Evolutionary conservation across 2,329 filamentous ascomycete species (phyloP), one percentile per base, ranked within the genome.

Genomic region (Aspergillus sp.): DNA sequence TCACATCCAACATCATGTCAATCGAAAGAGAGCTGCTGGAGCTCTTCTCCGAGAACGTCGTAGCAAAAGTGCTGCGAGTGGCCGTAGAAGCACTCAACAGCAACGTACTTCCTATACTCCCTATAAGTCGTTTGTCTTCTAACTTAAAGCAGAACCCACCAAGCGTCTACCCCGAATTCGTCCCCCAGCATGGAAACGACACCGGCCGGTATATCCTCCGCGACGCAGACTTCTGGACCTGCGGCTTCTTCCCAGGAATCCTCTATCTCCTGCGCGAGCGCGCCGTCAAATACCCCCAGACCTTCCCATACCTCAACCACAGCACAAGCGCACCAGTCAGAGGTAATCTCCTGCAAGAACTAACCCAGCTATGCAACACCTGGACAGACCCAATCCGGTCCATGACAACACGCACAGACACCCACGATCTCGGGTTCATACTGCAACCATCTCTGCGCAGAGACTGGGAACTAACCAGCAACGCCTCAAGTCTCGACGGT

Each of bases 361-460:
- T 66, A 2, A 50, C 31, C 11, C 31, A 49, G 1, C 55, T 65
- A 1, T 63, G 57, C 23, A 52, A 45, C 1, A 47, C 19, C n/a
- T 66, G 64, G 64, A 57, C 62, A 4, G 51, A 41, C 12, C 63
- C 63, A 1, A 41, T 66, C 9, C 58, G 63, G n/a, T 24, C 39
- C 6, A 64, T 64, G 60, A 41, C 50, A 15, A 31, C 45, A 4
- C 76, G 80, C 24, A 83, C 74, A 7, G 79, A 84, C 57, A 84
- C 81, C 0, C 82, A 84, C 59, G 82, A 84, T 49, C 75, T 84
- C 62, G 79, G 79, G 0, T 84, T 84, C 60, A 82, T 84, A 4
- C 72, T 82, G 2, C 73, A 78, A 62, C 80, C 81, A 0, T 75
- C 79, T 0, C 62, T 83, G 1, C 73, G 76, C 12, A 68, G 73